Conservation (phyloP, 1,139 yeast genomes). For the Taphrina betulina region DNA sequence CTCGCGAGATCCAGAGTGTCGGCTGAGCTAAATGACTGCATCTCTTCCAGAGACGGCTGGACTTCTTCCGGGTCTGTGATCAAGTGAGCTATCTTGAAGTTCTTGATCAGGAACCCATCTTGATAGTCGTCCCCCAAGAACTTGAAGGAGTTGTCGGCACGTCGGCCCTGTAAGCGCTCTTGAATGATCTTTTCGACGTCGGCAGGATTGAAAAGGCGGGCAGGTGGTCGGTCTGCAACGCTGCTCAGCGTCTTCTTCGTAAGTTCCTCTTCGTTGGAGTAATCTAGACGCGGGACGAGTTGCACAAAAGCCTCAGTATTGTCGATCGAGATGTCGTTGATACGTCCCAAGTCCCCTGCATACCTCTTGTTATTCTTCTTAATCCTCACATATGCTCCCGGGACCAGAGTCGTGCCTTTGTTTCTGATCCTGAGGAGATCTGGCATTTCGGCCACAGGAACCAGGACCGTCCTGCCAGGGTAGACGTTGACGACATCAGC, state of each 20-base stretch:
- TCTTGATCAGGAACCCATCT: slow-evolving; percentile 83
- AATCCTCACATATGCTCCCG: slow-evolving; percentile 73
- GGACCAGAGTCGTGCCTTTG: slow-evolving; percentile 82
- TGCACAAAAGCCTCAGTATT: slow-evolving; percentile 91
- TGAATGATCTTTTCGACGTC: slow-evolving; percentile 64
- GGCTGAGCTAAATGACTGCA: slow-evolving; percentile 77
- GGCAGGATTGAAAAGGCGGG: slow-evolving; percentile 73
- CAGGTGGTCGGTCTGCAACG: slow-evolving; percentile 63
- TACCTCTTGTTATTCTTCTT: slow-evolving; percentile 88
- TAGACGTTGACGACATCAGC: slow-evolving; percentile 86
- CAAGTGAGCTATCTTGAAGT: slow-evolving; percentile 65
- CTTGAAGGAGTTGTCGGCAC: slow-evolving; percentile 67
- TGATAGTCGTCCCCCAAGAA: slow-evolving; percentile 86
- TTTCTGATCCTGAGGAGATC: slow-evolving; percentile 87
- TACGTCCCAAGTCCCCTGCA: slow-evolving; percentile 88
- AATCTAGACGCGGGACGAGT: slow-evolving; percentile 88
- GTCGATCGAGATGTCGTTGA: slow-evolving; percentile 88
- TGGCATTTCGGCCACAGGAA: slow-evolving; percentile 94
- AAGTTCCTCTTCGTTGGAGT: slow-evolving; percentile 63
- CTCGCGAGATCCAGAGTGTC: slow-evolving; percentile 83
- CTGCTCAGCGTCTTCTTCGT: slow-evolving; percentile 50
- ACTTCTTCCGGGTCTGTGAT: slow-evolving; percentile 79
- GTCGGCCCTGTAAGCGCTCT: slow-evolving; percentile 56
- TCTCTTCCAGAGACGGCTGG: slow-evolving; percentile 82
- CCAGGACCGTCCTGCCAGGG: slow-evolving; percentile 58